Evolutionary conservation across 1,284 basidiomycete genomes (phyloP), one percentile per base, ranked within the genome.

Genomic region (Kwoniella shivajii): DNA sequence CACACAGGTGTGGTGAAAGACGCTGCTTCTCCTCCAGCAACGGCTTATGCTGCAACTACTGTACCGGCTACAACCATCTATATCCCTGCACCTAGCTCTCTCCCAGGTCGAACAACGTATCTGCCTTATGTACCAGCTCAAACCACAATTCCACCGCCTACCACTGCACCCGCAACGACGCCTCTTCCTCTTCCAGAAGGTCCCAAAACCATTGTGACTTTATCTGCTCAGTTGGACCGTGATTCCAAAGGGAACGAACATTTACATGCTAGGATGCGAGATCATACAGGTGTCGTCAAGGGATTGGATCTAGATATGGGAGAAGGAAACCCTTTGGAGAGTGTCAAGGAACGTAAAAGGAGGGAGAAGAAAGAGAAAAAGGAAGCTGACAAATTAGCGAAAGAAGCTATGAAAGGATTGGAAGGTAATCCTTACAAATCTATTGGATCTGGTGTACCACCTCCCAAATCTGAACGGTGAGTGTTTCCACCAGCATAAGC

Each of bases 401-500:
- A 43, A 37, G 63, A 64, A 14, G 43, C 38, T 16, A 27, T 16
- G 10, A 33, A 34, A 26, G 36, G 11, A 7, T 26, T 36, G 13
- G 38, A 33, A 18, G 55, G 42, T 13, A 64, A 60, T 16, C 58
- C 64, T 10, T 70, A 72, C 48, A 58, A 43, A 31, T 36, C 51
- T 13, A 47, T 70, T 14, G 57, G 47, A 4, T 62, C 53, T 9
- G 51, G 50, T 10, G 37, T 60, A 11, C 61, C 65, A 7, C 60
- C 67, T 18, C 70, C 70, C 1, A 56, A 57, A 45, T 66, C 64
- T 29, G 68, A 70, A 46, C 56, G 69, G 67, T 71, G 45, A 63
- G 67, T 60, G 14, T 7, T 37, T 38, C 37, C 14, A 39, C 37
- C 2, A n/a, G n/a, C 6, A 6, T 10, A 39, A 4, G 16, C 6